Conservation (phyloP, 2,329 filamentous ascomycete genomes). For the Neodidymelliopsis sp. region DNA sequence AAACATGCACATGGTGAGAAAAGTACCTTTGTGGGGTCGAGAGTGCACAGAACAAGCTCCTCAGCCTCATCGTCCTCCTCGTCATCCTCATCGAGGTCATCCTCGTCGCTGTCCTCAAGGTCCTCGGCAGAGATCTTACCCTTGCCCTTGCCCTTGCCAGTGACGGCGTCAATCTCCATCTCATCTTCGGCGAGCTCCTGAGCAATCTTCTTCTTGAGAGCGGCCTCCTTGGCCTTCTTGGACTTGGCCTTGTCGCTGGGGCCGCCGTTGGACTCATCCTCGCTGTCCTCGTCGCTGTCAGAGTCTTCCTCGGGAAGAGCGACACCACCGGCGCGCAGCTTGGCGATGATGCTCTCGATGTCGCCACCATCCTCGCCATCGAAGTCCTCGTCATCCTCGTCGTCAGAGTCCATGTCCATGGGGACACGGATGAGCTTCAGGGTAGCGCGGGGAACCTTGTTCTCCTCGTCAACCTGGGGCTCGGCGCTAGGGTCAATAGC, state of each 20-base stretch:
- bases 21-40: conserved; percentile 89
- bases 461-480: conserved; percentile 51
- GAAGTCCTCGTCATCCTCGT: conserved; percentile 57
- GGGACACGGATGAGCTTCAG: conserved; percentile 87
- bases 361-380: conserved; percentile 55
- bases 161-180: conserved; percentile 72
- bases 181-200: conserved; percentile 73
- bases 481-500: conserved; percentile 89
- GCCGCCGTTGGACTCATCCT: conserved; percentile 83
- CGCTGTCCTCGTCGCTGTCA: conserved; percentile 62
- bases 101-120: conserved; percentile 71
- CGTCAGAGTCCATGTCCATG: conserved; percentile 64
- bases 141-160: conserved; percentile 59
- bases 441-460: conserved; percentile 75
- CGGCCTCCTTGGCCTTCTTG: conserved; percentile 83
- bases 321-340: conserved; percentile 42
- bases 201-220: conserved; percentile 79
- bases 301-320: conserved; percentile 47
- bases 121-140: conserved; percentile 75
- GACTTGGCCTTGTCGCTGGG: conserved; percentile 91
- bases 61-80: conserved; percentile 71
- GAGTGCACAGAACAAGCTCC: conserved; percentile 93
- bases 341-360: conserved; percentile 50
- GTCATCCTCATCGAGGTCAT: conserved; percentile 46
- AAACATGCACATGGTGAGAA: conserved; percentile 32